Evolutionary conservation across 768 basidiomycete species (phyloP), one percentile per base, ranked within the genome.

Genomic region (Calocybe gangraenosa): DNA sequence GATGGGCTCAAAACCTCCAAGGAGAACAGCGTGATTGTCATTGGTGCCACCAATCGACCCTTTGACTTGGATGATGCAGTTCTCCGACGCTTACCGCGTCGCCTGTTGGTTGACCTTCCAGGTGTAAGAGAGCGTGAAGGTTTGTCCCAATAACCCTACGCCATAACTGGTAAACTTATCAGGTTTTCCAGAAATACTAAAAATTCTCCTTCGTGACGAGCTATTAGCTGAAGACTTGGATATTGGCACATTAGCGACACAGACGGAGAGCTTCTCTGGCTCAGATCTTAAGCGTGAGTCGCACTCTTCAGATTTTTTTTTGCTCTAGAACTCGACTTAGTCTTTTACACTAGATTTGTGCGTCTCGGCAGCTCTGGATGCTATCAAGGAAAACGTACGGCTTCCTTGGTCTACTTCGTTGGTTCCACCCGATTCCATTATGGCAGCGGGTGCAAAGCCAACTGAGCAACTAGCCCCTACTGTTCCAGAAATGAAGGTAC

Each of bases 61-160:
- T 92, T 91, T 56, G 90, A 92, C 58, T 67, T 92, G 23, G 90
- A 92, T 58, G 93, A 96, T 63, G 93, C 94, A 13, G 88, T 97
- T 7, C 70, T 97, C 17, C 80, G 93, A 41, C 82, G 93, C 19
- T 66, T 97, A 32, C 93, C 93, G 10, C 81, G 93, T 23, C 76
- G 94, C 35, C 60, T 97, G 43, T 68, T 96, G 42, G 83, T 97
- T 20, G 93, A 97, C 64, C 70, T 97, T 39, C 93, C 93, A 0
- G 90, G 88, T 3, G 81, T 83, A 56, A 83, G 76, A 56, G 93
- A 93, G 58, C 78, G 93, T 30, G 78, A 84, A 74, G 90, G 92
- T 90, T 48, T 48, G 76, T n/a, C n/a, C n/a, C n/a, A 18, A 9
- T 17, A 32, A 8, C 36, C 3, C 39, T 46, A 13, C 31, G 40